Conservation (phyloP, 1,284 basidiomycete genomes). For the Cryptococcus deneoformans region DNA sequence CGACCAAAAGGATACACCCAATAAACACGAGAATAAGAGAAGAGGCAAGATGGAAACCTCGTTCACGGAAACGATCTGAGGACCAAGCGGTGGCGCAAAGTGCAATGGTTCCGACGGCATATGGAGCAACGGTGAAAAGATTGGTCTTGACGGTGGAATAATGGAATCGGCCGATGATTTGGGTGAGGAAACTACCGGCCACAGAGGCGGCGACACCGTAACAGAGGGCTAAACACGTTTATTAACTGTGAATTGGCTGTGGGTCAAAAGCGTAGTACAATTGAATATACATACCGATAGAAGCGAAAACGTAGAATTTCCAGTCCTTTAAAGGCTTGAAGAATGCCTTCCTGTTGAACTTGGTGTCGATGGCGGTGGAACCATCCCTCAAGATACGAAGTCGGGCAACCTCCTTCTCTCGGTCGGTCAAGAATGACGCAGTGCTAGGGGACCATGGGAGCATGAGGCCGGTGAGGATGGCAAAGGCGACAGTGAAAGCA, state of each 20-base stretch:
- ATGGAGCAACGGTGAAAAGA: constrained; percentile 31
- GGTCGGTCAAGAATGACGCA: constrained; percentile 14
- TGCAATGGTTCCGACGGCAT: constrained; percentile 18
- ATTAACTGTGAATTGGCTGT: no score
- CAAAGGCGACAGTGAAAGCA: constrained; percentile 21
- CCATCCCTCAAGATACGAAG: constrained; percentile 20
- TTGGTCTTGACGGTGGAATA: constrained; percentile 32
- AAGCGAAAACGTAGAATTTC: constrained; percentile 23
- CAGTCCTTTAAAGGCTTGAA: constrained; percentile 23
- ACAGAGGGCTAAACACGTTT: constrained; percentile 9
- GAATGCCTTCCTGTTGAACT: constrained; percentile 16
- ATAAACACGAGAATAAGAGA: constrained; percentile 17
- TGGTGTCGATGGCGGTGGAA: constrained; percentile 11
- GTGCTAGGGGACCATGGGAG: constrained; percentile 12
- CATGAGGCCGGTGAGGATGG: constrained; percentile 13
- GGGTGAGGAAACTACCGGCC: constrained; percentile 27
- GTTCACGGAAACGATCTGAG: constrained; percentile 26
- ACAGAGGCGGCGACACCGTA: constrained; percentile 21
- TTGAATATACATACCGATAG: constrained; percentile 9
- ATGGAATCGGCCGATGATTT: constrained; percentile 26
- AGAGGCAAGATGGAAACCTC: constrained; percentile 22
- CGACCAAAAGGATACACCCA: constrained; percentile 22
- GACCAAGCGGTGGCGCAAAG: constrained; percentile 19
- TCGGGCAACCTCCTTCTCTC: constrained; percentile 22
- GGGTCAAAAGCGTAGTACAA: no score